Conservation (phyloP, 345 rosid genomes). For the Raphanus sativus region DNA sequence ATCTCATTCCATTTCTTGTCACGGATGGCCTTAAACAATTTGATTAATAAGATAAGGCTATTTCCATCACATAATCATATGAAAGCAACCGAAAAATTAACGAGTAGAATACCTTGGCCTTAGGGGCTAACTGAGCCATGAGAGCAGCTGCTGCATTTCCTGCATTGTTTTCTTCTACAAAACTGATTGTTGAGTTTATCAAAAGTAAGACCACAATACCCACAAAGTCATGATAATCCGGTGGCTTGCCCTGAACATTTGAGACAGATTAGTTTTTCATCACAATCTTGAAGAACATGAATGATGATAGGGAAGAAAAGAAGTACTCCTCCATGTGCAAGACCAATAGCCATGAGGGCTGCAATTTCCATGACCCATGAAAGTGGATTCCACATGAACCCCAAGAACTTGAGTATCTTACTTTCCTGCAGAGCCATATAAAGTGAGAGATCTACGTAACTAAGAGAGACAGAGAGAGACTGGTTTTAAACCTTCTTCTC, state of each 20-base stretch:
- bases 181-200: constrained; percentile 64
- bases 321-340: constrained; percentile 66
- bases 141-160: constrained; percentile 74
- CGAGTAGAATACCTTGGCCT: constrained; percentile 31
- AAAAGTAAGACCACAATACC: constrained; percentile 51
- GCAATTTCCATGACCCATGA: constrained; percentile 84
- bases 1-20: constrained; percentile 67
- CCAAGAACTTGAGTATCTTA: constrained; percentile 54
- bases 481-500: constrained; percentile 41
- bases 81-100: neutral
- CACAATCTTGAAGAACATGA: neutral
- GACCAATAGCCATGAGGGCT: constrained; percentile 58
- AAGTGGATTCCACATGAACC: constrained; percentile 69
- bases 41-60: neutral
- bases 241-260: constrained; percentile 48
- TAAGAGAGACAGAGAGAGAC: neutral
- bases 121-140: constrained; percentile 65
- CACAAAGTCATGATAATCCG: constrained; percentile 61
- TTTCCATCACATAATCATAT: neutral
- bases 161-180: constrained; percentile 66
- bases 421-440: constrained; percentile 43
- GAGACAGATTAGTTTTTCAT: neutral
- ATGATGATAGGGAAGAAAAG: neutral
- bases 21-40: constrained; percentile 39
- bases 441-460: neutral